A percentile compares a stretch with the other conserved stretches of the same genome.
phyloP scores from a whole-genome alignment of 768 basidiomycete species.

The Phlegmacium glaucopus region DNA sequence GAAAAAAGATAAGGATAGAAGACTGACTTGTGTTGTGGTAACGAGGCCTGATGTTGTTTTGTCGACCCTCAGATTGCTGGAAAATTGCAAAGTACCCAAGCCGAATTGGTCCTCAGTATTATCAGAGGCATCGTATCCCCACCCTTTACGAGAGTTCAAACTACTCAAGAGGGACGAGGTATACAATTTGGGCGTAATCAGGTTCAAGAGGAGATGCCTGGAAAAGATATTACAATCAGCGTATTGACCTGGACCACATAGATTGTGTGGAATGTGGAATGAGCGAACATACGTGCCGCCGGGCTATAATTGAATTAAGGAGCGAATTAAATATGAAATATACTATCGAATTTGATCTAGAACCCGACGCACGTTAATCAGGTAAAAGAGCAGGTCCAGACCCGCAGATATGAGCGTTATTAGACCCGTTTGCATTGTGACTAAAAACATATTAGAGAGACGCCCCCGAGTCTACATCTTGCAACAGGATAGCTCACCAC shows the following conservation, averaged over 20 bases:
- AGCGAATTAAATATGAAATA: neutral
- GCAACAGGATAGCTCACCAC: slow-evolving; percentile 18
- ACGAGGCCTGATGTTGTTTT: neutral
- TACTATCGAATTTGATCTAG: neutral
- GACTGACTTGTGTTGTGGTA: neutral
- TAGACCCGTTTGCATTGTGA: slow-evolving; percentile 30
- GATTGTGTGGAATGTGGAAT: neutral
- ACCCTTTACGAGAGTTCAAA: neutral
- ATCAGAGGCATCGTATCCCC: neutral
- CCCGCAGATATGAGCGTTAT: slow-evolving; percentile 25
- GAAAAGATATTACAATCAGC: neutral
- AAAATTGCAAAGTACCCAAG: too few relatives aligned
- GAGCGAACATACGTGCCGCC: neutral
- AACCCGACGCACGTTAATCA: neutral
- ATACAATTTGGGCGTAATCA: neutral
- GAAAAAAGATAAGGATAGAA: neutral
- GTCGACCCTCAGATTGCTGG: neutral
- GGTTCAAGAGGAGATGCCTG: neutral
- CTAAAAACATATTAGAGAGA: slow-evolving; percentile 10
- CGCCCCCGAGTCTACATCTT: neutral
- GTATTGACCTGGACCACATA: neutral
- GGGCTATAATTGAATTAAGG: neutral
- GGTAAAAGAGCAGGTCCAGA: neutral
- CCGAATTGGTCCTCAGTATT: too few relatives aligned
- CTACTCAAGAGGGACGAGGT: neutral